phyloP scores from a whole-genome alignment of 192 early-diverging fungal genomes.

The Linnemannia exigua region DNA sequence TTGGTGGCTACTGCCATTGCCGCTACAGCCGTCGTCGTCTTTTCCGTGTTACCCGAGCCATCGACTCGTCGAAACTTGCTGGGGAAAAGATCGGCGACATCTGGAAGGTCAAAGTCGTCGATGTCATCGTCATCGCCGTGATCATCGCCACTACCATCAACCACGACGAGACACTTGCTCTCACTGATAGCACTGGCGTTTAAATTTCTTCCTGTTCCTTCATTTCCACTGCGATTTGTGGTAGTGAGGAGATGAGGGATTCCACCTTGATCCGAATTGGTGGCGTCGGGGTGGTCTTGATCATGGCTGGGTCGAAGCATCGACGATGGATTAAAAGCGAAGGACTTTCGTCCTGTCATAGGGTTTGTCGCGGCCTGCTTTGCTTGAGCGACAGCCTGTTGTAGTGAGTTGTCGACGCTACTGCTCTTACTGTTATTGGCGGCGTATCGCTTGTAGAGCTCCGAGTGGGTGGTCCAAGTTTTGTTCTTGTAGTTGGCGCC shows the following conservation, averaged over 20 bases:
- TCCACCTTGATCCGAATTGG: neutral
- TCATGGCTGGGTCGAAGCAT: neutral
- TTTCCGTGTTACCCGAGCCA: neutral
- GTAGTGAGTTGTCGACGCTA: neutral
- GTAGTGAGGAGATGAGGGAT: neutral
- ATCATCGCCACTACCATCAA: neutral
- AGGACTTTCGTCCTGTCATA: neutral
- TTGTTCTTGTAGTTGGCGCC: neutral
- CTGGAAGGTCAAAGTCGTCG: constrained; percentile 16
- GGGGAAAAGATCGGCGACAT: neutral
- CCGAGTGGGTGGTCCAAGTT: constrained; percentile 7
- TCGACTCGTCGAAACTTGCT: constrained; percentile 9
- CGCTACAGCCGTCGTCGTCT: no score
- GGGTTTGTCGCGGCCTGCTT: neutral
- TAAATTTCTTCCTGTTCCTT: neutral
- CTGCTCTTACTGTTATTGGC: neutral
- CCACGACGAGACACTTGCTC: neutral
- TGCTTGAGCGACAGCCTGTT: neutral
- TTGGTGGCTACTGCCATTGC: no score
- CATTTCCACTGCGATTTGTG: neutral
- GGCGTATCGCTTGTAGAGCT: neutral
- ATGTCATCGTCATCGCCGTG: neutral
- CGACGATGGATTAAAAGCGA: neutral
- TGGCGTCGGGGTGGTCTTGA: neutral
- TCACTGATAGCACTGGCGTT: no score